Base-by-base conservation (phyloP, 176 grass and related monocot genomes). In the Paspalum vaginatum region DNA sequence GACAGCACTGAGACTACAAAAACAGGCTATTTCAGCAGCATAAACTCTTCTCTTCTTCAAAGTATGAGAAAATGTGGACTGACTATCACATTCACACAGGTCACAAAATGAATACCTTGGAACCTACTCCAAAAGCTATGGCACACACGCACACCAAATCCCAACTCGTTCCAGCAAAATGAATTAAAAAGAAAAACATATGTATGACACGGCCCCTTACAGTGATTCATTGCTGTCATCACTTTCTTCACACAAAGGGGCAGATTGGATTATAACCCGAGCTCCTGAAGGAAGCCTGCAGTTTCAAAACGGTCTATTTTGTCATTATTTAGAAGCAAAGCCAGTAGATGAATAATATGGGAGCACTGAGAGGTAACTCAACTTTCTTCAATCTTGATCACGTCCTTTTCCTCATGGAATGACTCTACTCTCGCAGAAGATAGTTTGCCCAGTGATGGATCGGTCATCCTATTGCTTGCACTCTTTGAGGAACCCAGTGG, bases 311-410 rank as follows among this genome's bases (percentile, higher is more conserved):
- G 8, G 44, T 59, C 15, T 49, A 5, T 47, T 70, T 39, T 81
- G 86, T 91, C 84, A 93, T 65, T 89, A 43, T 49, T 47, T 3
- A 75, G 59, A 72, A 49, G 49, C 25, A 74, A 32, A 77, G 58
- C 49, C 11, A 32, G 25, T 48, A 50, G 26, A 41, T 22, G 4
- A 78, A 86, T 0, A 16, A 16, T 17, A 78, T 58, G 68, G 22
- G 15, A 88, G 76, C 21, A 61, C 18, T 66, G 75, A 76, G 65
- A 78, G 78, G 63, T 14, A 82, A 93, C 91, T 96, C 76, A 96
- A 91, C 93, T 96, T 99, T 99, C 97, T 99, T 99, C 93, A 3
- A 99, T 99, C 76, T 85, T 99, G 87, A 93, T 91, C 65, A 95
- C 64, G 17, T 95, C 97, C 53, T 91, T 91, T 66, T 95, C 86